These are phyloP conservation scores for Rhodotorula sphaerocarpa DNA, from an alignment of 768 basidiomycete genomes.

Conservation along the genomic window DNA sequence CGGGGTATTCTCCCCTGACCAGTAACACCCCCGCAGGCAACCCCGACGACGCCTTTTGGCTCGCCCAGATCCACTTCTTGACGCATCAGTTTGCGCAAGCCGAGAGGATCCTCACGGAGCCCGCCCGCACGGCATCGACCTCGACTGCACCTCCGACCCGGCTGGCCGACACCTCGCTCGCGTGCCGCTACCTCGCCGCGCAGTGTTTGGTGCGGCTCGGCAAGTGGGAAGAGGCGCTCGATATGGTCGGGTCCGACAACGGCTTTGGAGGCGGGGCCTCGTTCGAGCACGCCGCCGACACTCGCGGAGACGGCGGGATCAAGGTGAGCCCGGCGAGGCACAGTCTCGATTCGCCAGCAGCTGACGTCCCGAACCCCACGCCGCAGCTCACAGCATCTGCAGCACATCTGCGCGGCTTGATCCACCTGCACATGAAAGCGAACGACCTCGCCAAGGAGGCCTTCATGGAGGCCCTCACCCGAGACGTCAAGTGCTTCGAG, in stretches of 20 bases:
- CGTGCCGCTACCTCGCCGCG: slow-evolving; percentile 91
- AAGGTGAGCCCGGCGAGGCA: slow-evolving; percentile 54
- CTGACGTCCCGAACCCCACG: background rate
- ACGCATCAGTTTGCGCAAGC: slow-evolving; percentile 91
- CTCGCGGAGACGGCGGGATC: slow-evolving; percentile 69
- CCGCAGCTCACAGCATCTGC: slow-evolving; percentile 88
- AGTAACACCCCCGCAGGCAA: slow-evolving; percentile 55
- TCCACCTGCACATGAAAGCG: slow-evolving; percentile 89
- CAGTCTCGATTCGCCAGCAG: background rate
- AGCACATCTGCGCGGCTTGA: slow-evolving; percentile 83
- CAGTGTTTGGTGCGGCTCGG: slow-evolving; percentile 90
- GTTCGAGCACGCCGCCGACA: no score
- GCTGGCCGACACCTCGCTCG: slow-evolving; percentile 55
- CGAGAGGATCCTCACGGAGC: slow-evolving; percentile 79
- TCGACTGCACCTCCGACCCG: slow-evolving; percentile 15
- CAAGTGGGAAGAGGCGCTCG: slow-evolving; percentile 82
- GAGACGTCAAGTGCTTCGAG: slow-evolving; percentile 96
- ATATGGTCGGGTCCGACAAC: slow-evolving; percentile 60
- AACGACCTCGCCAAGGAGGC: slow-evolving; percentile 84
- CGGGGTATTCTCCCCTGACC: background rate
- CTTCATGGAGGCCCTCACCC: slow-evolving; percentile 86
- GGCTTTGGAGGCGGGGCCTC: no score
- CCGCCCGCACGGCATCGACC: slow-evolving; percentile 39
- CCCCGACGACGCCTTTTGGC: slow-evolving; percentile 97
- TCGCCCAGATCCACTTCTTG: slow-evolving; percentile 94